These are phyloP conservation scores for Ammopiptanthus mongolicus DNA, from an alignment of 306 rosid genomes.

Conservation along the genomic window DNA sequence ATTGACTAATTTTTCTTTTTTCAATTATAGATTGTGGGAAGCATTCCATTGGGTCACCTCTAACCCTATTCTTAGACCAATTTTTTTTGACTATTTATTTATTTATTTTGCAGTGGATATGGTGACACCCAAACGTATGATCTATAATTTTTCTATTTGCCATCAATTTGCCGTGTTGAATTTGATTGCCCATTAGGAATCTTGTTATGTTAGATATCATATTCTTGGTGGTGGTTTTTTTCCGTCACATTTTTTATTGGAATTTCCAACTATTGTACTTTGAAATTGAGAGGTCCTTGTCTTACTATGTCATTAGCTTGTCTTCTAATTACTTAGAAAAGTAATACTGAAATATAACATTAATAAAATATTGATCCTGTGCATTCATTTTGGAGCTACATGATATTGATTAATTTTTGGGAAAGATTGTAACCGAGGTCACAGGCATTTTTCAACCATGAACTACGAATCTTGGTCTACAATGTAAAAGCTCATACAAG, in stretches of 20 bases:
- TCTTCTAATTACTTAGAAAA: conserved; percentile 28
- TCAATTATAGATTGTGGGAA: conserved; percentile 13
- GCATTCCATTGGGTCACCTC: conserved; percentile 27
- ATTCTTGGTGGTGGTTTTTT: conserved; percentile 24
- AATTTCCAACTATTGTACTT: conserved; percentile 36
- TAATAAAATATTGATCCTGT: neutral
- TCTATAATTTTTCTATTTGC: conserved; percentile 13
- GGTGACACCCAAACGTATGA: conserved; percentile 23
- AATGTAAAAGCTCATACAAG: neutral
- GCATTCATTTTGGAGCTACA: neutral
- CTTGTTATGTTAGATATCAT: conserved; percentile 22
- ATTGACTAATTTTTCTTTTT: conserved; percentile 25
- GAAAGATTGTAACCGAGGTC: neutral
- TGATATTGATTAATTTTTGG: neutral
- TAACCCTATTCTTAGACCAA: conserved; percentile 7
- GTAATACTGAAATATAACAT: neutral
- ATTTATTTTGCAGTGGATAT: conserved; percentile 17
- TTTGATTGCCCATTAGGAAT: conserved; percentile 30
- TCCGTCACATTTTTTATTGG: conserved; percentile 1
- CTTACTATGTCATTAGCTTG: conserved; percentile 42
- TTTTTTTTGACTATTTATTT: neutral
- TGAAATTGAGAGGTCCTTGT: conserved; percentile 40
- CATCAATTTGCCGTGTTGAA: conserved; percentile 39
- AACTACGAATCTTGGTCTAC: conserved; percentile 8
- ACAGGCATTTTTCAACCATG: neutral